These are phyloP conservation scores for Bertia moriformis DNA, from an alignment of 2,329 filamentous ascomycete genomes.

Conservation along the genomic window DNA sequence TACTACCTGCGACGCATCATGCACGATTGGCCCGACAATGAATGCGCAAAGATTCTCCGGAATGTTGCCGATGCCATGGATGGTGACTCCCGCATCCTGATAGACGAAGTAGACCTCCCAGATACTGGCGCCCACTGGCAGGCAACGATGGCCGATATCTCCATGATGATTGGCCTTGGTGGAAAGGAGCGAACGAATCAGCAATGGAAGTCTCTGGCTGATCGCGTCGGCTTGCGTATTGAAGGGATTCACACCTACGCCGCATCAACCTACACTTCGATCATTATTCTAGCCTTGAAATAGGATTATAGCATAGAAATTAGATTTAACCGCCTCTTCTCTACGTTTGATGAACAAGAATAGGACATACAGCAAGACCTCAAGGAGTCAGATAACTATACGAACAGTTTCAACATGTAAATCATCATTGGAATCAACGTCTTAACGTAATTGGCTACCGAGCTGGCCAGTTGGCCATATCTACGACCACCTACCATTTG, in stretches of 20 bases:
- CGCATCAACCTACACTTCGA: too few relatives aligned
- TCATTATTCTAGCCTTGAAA: too few relatives aligned
- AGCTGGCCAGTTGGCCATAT: too few relatives aligned
- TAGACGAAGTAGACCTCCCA: slow-evolving; percentile 25
- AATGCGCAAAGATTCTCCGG: slow-evolving; percentile 13
- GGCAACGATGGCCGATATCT: slow-evolving; percentile 15
- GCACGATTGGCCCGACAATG: slow-evolving; percentile 17
- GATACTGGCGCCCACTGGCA: slow-evolving; percentile 13
- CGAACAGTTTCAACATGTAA: too few relatives aligned
- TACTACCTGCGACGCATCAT: slow-evolving; percentile 19
- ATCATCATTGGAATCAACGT: too few relatives aligned
- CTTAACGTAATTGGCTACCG: too few relatives aligned
- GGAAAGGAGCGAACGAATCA: slow-evolving; percentile 15
- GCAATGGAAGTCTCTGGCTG: slow-evolving; percentile 16
- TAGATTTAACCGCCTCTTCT: too few relatives aligned
- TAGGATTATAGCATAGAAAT: too few relatives aligned
- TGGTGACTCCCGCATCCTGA: slow-evolving; percentile 18
- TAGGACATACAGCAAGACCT: too few relatives aligned
- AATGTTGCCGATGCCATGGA: slow-evolving; percentile 15
- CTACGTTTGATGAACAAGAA: too few relatives aligned
- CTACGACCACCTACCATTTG: too few relatives aligned
- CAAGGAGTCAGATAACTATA: too few relatives aligned
- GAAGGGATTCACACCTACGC: not conserved
- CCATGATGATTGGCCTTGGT: slow-evolving; percentile 16
- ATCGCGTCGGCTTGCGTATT: slow-evolving; percentile 5